A percentile compares a stretch with the other conserved stretches of the same genome.
These are phyloP conservation scores for Bruguiera hainesii DNA, from an alignment of 441 rosid genomes.

Conservation along the genomic window DNA sequence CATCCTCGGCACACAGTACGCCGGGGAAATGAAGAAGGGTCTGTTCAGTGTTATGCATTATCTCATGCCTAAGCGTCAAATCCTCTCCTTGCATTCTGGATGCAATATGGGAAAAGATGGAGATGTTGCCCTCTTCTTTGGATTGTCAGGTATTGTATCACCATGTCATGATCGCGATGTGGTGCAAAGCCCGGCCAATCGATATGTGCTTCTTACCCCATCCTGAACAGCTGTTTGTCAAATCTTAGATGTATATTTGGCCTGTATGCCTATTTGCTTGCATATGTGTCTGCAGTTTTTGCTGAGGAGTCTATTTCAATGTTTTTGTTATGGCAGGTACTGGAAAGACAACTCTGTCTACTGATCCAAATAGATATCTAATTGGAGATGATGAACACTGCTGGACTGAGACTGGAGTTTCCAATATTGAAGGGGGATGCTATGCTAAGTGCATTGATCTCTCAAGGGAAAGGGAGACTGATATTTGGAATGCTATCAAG, in stretches of 20 bases:
- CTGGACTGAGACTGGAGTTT: slow-evolving; percentile 89
- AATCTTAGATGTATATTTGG: slow-evolving; percentile 4
- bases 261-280: not conserved
- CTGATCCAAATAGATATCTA: slow-evolving; percentile 87
- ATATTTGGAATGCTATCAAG: slow-evolving; percentile 95
- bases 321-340: slow-evolving; percentile 48
- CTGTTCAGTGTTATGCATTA: slow-evolving; percentile 98
- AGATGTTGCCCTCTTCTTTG: slow-evolving; percentile 99
- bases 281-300: slow-evolving; percentile 4
- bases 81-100: slow-evolving; percentile 96
- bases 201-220: slow-evolving; percentile 31
- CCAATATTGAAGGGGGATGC: slow-evolving; percentile 97
- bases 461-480: slow-evolving; percentile 88
- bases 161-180: slow-evolving; percentile 29
- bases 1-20: slow-evolving; percentile 98
- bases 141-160: slow-evolving; percentile 88
- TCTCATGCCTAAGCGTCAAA: slow-evolving; percentile 98
- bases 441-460: slow-evolving; percentile 97
- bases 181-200: slow-evolving; percentile 25
- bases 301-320: slow-evolving; percentile 22
- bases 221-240: not conserved
- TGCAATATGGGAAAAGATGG: slow-evolving; percentile 99
- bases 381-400: slow-evolving; percentile 98
- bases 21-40: slow-evolving; percentile 99
- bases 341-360: slow-evolving; percentile 93